Evolutionary conservation across 2,329 filamentous ascomycete species (phyloP), one percentile per base, ranked within the genome.

Genomic region (Cephalotrichum gorgonifer): DNA sequence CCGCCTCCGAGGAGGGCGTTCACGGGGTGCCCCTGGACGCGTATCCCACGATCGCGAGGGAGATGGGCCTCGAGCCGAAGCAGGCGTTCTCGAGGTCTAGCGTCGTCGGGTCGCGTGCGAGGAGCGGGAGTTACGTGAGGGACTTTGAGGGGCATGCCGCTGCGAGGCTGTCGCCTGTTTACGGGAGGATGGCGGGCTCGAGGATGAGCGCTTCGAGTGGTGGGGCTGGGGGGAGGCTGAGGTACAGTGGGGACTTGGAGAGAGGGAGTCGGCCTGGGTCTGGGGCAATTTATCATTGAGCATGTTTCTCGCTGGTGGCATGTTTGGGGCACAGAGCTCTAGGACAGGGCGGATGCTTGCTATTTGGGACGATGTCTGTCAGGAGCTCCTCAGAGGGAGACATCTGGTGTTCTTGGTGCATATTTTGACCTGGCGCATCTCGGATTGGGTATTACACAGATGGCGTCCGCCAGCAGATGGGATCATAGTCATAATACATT

Each of bases 221-320:
- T 5, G 47, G 39, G 27, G 17, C 43, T 35, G 47, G 38, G 20
- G 12, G 28, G 47, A 20, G 42, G 28, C 14, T 35, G 41, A 20
- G 26, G 23, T 35, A 26, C 8, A 44, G 39, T 27, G 39, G 38
- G 39, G 47, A 49, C 20, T 9, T 43, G 20, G 47, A 49, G 27
- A 38, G 39, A n/a, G 47, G 39, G 8, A 49, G 47, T 25, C 23
- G 46, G 41, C 39, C 39, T 9, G 31, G 31, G 28, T 49, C 47
- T 14, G 22, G 38, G 4, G 39, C 22, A 6, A 42, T 26, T 20
- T 44, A 49, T 44, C 39, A 49, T 79, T 87, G 1, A 83, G 79
- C 0, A 73, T 86, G 22, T 83, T 83, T 59, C 70, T 87, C 2
- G n/a, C n/a, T n/a, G n/a, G n/a, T n/a, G n/a, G n/a, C n/a, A n/a